Conservation (phyloP, 176 grass and related monocot species). For the Guadua angustifolia region DNA sequence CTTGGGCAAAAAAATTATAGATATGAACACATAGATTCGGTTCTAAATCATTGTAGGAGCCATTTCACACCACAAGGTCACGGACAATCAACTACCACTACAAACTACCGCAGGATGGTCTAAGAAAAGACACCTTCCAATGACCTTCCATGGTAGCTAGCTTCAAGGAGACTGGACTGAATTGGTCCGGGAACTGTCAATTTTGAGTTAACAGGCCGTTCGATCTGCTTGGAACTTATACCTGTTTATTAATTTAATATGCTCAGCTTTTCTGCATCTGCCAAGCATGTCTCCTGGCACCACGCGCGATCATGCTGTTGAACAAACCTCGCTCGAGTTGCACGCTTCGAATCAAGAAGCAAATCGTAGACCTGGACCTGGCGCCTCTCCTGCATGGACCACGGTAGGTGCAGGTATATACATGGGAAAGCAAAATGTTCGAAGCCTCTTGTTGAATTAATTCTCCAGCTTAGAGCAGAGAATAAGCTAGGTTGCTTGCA, state of each 20-base stretch:
- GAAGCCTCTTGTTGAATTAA: neutral
- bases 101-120: neutral
- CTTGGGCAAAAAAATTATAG: neutral
- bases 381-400: neutral
- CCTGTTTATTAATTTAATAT: neutral
- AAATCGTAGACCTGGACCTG: neutral
- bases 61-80: neutral
- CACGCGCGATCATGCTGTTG: too few species aligned
- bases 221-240: neutral
- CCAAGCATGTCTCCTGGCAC: too few species aligned
- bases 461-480: neutral
- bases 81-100: neutral
- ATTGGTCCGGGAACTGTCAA: neutral
- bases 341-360: neutral
- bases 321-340: neutral
- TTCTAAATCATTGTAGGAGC: neutral
- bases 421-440: neutral
- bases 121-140: neutral
- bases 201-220: neutral
- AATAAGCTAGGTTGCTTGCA: too few species aligned
- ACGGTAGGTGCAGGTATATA: neutral
- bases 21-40: conserved; percentile 8
- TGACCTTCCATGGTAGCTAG: neutral
- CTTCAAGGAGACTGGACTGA: neutral
- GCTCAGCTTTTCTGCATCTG: neutral